Base-by-base conservation (phyloP, 2,329 filamentous ascomycete genomes). In the Clarireedia paspali region DNA sequence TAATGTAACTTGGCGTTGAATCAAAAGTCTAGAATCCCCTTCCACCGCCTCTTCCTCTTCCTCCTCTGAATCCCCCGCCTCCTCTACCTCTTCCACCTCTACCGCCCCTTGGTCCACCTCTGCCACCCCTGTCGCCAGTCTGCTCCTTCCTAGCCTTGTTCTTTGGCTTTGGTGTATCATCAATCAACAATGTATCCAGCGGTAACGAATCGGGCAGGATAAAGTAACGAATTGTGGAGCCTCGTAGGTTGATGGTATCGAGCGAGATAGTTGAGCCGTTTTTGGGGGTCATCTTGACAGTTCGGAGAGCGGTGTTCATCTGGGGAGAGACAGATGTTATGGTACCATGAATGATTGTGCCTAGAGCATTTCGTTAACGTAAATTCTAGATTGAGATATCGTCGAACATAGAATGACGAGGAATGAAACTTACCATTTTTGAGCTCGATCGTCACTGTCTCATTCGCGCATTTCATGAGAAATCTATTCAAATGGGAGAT, bases 391-490 rank as follows among this genome's bases (percentile, higher is more conserved):
- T 42, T 38, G 6, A 6, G 6, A 27, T 24, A 30, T 42, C 44
- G 5, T 40, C 38, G 23, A 34, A 20, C 15, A 26, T n/a, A 9
- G 10, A 7, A 23, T 26, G 45, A 48, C 45, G 24, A 44, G 26
- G 27, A 15, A 26, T 30, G n/a, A 47, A 42, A 39, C 38, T 47
- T 78, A 94, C 91, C 94, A 82, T 97, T 97, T 75, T 99, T 99
- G 65, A 99, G 80, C 75, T 99, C 94, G 73, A 99, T 89, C 46
- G 92, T 97, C 68, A 97, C 94, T 68, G 94, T 96, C 78, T 99
- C 94, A 74, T 96, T 97, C 74, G 89, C 85, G 75, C 92, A 97
- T 80, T 99, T 99, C 92, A 97, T 97, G 67, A 99, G 80, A 74
- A 99, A 99, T 73, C 94, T 97, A 73, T 60, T 64, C 62, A 50